Base-by-base conservation (phyloP, 768 basidiomycete species). In the Boletus coccyginus region DNA sequence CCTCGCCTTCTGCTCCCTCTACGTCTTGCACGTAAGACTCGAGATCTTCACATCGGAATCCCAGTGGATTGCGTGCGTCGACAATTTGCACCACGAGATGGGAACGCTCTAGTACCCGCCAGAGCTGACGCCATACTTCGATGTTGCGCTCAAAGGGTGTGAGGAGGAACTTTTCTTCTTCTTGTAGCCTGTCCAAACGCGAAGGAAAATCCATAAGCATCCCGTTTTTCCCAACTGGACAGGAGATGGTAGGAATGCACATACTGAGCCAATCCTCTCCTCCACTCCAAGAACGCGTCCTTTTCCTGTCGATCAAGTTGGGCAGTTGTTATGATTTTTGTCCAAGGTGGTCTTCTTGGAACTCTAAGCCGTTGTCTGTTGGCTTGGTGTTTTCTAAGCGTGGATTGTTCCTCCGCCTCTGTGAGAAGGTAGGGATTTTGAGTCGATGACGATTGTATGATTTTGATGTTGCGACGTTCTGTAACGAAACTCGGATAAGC, bases 61-160 rank as follows among this genome's bases (percentile, higher is more conserved):
- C 79, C 10, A 97, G 78, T 2, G 97, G 96, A 75, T 97, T 98
- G 39, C 97, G 86, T 7, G 94, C 94, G 67, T 99, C 97, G 50
- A 97, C 91, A 49, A 99, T 96, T 72, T 98, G 94, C 3, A 98
- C 90, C 33, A 98, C 75, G 24, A 99, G 83, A 63, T 97, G 92
- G 2, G 96, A 97, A 21, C 94, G 84, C 74, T 99, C 97, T 10
- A 97, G 74, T 2, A 98, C 97, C 50, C 97, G 81, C 97, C 97
- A 99, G 9, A 99, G 81, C 66, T 99, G 97, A 42, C 97, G 79
- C 96, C 97, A 98, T 13, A 99, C 97, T 77, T 98, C 95, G 33
- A 99, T 74, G 67, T 98, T 99, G 47, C 94, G 88, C 69, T 99
- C 97, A 66, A 97, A 99, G 6, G 94, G 96, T 0, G 95, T 96